Conservation (phyloP, 768 basidiomycete species). For the Pluteus cervinus region DNA sequence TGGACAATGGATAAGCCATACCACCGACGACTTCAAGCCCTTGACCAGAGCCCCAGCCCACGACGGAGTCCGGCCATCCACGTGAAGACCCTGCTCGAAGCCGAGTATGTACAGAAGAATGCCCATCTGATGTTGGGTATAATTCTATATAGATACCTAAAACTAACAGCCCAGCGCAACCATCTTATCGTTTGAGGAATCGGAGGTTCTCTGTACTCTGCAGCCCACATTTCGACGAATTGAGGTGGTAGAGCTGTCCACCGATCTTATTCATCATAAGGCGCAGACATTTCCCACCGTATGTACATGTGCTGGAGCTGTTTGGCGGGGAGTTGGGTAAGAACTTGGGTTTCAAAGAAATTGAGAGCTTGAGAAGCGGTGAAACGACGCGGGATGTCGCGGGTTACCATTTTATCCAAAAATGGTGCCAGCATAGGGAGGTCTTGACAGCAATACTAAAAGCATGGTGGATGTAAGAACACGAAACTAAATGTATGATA, state of each 20-base stretch:
- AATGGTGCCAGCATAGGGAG: slow-evolving; percentile 21
- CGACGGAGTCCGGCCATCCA: too few species aligned
- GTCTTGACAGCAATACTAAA: slow-evolving; percentile 11
- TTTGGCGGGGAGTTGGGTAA: slow-evolving; percentile 1
- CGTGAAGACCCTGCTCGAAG: too few species aligned
- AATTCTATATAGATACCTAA: too few species aligned
- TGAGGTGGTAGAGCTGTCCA: slow-evolving; percentile 12
- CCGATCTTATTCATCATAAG: slow-evolving; percentile 11
- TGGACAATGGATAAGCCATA: too few species aligned
- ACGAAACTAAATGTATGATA: slow-evolving; percentile 10
- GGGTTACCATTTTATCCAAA: slow-evolving; percentile 20
- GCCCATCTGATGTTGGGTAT: too few species aligned
- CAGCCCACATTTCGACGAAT: slow-evolving; percentile 13
- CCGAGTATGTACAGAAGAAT: too few species aligned
- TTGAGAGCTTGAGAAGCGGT: slow-evolving; percentile 18
- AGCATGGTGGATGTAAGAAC: background rate
- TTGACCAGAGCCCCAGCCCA: too few species aligned
- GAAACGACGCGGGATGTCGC: slow-evolving; percentile 15
- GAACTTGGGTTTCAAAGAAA: slow-evolving; percentile 21
- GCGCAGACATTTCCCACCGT: background rate
- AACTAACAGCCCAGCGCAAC: too few species aligned
- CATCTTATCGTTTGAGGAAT: too few species aligned
- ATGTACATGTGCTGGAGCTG: slow-evolving; percentile 1
- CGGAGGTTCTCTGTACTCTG: slow-evolving; percentile 13
- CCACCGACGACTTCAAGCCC: too few species aligned